Evolutionary conservation across 2,329 filamentous ascomycete genomes (phyloP), one percentile per base, ranked within the genome.

Genomic region (Colletotrichum musae): DNA sequence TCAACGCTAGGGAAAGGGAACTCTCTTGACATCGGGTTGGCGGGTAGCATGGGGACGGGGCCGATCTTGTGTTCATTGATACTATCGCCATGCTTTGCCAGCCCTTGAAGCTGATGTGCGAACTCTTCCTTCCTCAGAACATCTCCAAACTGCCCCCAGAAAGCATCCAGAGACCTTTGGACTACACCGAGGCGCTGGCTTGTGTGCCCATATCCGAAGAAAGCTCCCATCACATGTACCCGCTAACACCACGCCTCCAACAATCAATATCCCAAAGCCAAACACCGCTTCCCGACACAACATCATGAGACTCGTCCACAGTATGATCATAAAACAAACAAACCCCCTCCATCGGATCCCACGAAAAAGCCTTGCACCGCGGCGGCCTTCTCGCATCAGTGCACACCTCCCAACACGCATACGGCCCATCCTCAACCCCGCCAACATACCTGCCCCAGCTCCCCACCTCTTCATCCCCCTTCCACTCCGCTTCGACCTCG

Each of bases 161-260:
- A 6, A 24, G 6, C 28, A 32, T 32, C 28, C 5, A 6, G 6
- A 6, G 7, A 9, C 28, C 28, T 32, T 9, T 2, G 7, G 28
- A 32, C 5, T 7, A 9, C 9, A 32, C 6, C 28, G 7, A 9
- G 9, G 28, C 21, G 21, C 21, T 24, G 21, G 21, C 21, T 24
- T 24, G 21, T 24, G 21, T 24, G 21, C 21, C 3, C 21, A 24
- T 4, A 24, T 24, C 21, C 21, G 21, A 4, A 24, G 21, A 10
- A 4, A 36, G 45, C 12, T 26, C 6, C 4, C 4, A 28, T 50
- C 45, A 59, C 26, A 39, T 51, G 10, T 61, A 61, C 1, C 58
- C 58, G 45, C 24, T 52, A 18, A 53, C 58, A 43, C 58, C 48
- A 45, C 58, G 45, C 32, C 48, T 61, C 58, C 58, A 61, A 28